Conservation (phyloP, 2,329 filamentous ascomycete genomes). For the Clonostachys solani region DNA sequence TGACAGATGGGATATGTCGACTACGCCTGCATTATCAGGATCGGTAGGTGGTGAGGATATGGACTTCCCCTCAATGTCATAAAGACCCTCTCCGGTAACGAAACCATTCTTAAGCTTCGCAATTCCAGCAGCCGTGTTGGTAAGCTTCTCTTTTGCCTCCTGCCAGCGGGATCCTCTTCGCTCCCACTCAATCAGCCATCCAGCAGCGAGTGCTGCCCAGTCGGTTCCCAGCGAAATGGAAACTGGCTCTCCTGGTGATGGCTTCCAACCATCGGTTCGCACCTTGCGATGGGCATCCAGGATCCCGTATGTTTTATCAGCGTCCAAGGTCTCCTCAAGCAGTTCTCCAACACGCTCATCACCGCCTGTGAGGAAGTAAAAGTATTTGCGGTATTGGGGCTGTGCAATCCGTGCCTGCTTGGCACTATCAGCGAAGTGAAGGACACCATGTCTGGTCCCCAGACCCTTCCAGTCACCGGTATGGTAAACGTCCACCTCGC, state of each 20-base stretch:
- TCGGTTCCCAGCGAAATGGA: constrained; percentile 54
- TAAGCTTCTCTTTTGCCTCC: constrained; percentile 45
- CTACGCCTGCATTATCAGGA: constrained; percentile 42
- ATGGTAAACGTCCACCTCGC: constrained; percentile 60
- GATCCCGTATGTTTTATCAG: constrained; percentile 44
- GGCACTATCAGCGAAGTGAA: constrained; percentile 55
- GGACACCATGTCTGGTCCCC: constrained; percentile 58
- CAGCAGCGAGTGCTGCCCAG: constrained; percentile 51
- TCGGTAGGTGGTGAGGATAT: constrained; percentile 48
- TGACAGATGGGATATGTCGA: constrained; percentile 50
- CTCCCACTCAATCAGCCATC: constrained; percentile 58
- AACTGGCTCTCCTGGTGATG: constrained; percentile 31
- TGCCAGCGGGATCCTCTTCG: constrained; percentile 48
- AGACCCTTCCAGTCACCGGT: constrained; percentile 51
- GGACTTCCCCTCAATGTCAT: constrained; percentile 42
- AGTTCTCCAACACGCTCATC: constrained; percentile 53
- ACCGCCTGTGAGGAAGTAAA: constrained; percentile 52
- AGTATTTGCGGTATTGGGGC: constrained; percentile 48
- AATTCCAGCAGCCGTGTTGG: constrained; percentile 43
- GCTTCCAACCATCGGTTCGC: constrained; percentile 43
- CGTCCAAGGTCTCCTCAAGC: constrained; percentile 35
- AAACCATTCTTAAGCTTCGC: constrained; percentile 53
- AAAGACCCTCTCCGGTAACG: constrained; percentile 49
- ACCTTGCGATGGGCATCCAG: constrained; percentile 58
- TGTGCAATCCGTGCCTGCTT: constrained; percentile 59